These are phyloP conservation scores for Clarkia xantiana DNA, from an alignment of 345 rosid genomes.

Conservation along the genomic window DNA sequence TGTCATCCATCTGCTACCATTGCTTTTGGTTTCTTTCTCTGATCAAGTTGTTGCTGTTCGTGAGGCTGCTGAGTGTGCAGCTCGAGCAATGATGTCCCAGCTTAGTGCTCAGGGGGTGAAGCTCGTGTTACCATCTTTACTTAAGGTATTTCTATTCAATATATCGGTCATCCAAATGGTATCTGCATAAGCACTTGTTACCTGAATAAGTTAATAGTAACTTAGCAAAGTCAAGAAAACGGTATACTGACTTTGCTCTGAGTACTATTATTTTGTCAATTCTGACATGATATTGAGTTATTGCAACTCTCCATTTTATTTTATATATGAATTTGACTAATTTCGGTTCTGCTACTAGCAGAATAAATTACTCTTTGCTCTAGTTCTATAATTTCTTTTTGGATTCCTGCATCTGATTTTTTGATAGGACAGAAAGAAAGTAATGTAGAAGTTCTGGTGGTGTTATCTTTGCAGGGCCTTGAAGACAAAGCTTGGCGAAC, in stretches of 20 bases:
- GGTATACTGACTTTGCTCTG: no score
- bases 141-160: constrained; percentile 34
- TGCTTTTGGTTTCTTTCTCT: constrained; percentile 86
- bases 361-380: no score
- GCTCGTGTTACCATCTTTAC: constrained; percentile 88
- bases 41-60: constrained; percentile 98
- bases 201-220: no score
- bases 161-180: background rate
- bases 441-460: background rate
- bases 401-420: no score
- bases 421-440: no score
- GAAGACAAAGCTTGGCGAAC: constrained; percentile 99
- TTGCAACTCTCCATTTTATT: no score
- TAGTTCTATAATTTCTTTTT: no score
- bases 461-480: constrained; percentile 43
- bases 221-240: no score
- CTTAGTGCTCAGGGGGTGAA: constrained; percentile 86
- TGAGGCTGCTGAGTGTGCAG: constrained; percentile 96
- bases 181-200: background rate
- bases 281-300: no score
- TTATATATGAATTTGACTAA: no score
- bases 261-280: no score
- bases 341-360: no score
- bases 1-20: constrained; percentile 84
- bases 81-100: constrained; percentile 99